Percentiles rank a stretch among this genome's conserved stretches.
Conservation (phyloP, 805 yeast species). For the Pichia pseudocactophila region DNA sequence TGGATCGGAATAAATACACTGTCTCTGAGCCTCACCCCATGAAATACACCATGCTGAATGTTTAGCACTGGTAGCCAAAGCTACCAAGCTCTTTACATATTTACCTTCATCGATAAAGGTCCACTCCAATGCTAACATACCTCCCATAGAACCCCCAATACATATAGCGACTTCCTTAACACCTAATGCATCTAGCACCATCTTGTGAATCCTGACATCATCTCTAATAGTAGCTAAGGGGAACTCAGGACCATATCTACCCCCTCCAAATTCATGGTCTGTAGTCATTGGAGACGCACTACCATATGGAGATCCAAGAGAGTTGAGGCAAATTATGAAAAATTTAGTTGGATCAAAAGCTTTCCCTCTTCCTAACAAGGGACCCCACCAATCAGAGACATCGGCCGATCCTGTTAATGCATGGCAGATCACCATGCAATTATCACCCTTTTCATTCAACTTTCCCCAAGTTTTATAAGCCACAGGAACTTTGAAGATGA, state of each 20-base stretch:
- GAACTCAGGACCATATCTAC: conserved; percentile 86
- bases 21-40: conserved; percentile 98
- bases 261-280: conserved; percentile 65
- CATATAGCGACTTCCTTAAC: conserved; percentile 76
- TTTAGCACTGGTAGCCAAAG: conserved; percentile 88
- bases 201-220: conserved; percentile 71
- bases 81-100: conserved; percentile 65
- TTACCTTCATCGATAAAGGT: conserved; percentile 50
- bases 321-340: conserved; percentile 79
- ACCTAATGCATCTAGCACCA: conserved; percentile 70
- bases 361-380: conserved; percentile 71
- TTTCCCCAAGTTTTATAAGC: conserved; percentile 97
- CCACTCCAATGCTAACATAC: conserved; percentile 91
- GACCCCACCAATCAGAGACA: conserved; percentile 99
- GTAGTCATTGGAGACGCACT: conserved; percentile 82
- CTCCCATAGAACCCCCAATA: conserved; percentile 98
- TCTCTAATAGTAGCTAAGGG: conserved; percentile 92
- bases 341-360: conserved; percentile 89
- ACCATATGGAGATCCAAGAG: conserved; percentile 96
- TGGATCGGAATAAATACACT: conserved; percentile 92
- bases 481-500: conserved; percentile 65
- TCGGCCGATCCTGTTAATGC: conserved; percentile 95
- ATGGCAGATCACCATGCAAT: conserved; percentile 87
- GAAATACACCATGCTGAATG: conserved; percentile 98
- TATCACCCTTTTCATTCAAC: conserved; percentile 57